These are phyloP conservation scores for Sporothrix globosa DNA, from an alignment of 2,329 filamentous ascomycete genomes.

Conservation along the genomic window DNA sequence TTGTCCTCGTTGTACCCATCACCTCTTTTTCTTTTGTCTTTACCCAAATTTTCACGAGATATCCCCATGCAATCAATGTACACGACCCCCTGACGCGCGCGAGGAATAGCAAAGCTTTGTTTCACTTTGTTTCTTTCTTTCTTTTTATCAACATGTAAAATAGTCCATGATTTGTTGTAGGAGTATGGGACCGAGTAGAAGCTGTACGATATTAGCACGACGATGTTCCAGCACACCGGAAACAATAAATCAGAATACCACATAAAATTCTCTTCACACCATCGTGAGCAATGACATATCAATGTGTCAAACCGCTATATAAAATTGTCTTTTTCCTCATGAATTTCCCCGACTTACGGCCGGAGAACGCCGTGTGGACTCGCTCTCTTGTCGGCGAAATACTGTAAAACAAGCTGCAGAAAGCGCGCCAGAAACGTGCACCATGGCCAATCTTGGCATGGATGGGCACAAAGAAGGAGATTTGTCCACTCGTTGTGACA, in stretches of 20 bases:
- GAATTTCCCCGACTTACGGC: not conserved
- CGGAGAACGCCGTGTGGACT: not conserved
- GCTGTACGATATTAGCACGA: constrained; percentile 4
- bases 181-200: not conserved
- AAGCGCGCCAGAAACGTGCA: not conserved
- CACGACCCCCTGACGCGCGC: not conserved
- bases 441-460: not conserved
- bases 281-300: not conserved
- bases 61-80: constrained; percentile 8
- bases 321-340: not conserved
- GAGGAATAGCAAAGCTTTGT: not conserved
- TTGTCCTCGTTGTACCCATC: not conserved
- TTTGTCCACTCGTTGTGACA: not conserved
- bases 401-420: not conserved
- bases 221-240: not conserved
- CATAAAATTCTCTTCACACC: not conserved
- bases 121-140: not conserved
- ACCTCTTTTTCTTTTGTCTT: not conserved
- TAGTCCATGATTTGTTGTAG: not conserved
- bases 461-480: too few relatives aligned
- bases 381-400: constrained; percentile 19
- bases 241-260: not conserved
- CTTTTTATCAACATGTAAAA: not conserved
- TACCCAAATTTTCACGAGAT: constrained; percentile 7
- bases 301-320: not conserved